Evolutionary conservation across 306 rosid species (phyloP).

Genomic region (Quercus glauca): DNA sequence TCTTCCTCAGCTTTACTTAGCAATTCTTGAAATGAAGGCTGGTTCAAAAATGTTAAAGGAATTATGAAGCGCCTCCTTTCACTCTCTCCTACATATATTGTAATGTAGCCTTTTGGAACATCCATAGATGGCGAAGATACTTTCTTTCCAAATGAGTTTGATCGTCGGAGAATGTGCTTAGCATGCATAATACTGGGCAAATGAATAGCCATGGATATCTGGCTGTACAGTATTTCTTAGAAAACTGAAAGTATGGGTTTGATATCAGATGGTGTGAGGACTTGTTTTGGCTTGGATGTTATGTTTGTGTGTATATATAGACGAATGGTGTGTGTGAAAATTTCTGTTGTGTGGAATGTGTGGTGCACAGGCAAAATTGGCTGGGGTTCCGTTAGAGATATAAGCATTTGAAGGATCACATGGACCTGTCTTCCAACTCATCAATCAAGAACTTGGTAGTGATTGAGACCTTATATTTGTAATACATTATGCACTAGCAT

Average conservation of each 20-base stretch:
- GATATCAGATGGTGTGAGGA: background rate
- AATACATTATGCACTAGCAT: background rate
- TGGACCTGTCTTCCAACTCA: conserved; percentile 13
- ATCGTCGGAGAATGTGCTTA: background rate
- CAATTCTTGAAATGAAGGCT: conserved; percentile 26
- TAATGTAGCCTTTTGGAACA: background rate
- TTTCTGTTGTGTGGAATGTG: no score
- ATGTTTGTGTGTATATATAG: background rate
- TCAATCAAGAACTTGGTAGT: background rate
- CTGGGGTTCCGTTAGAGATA: conserved; percentile 9
- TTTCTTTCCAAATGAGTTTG: background rate
- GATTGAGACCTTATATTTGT: conserved; percentile 6
- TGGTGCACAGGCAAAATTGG: no score
- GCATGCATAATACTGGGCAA: background rate
- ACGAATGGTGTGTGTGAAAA: background rate
- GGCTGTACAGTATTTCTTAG: no score
- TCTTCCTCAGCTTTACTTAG: conserved; percentile 25
- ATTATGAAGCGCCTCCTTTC: no score
- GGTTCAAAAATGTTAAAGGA: conserved; percentile 19
- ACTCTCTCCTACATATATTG: no score
- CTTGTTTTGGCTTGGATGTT: conserved; percentile 11
- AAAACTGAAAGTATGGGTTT: no score
- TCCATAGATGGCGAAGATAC: background rate
- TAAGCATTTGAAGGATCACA: conserved; percentile 10
- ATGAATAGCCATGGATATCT: background rate